Evolutionary conservation across 2,329 filamentous ascomycete genomes (phyloP), one percentile per base, ranked within the genome.

Genomic region (Orbilia blumenaviensis): DNA sequence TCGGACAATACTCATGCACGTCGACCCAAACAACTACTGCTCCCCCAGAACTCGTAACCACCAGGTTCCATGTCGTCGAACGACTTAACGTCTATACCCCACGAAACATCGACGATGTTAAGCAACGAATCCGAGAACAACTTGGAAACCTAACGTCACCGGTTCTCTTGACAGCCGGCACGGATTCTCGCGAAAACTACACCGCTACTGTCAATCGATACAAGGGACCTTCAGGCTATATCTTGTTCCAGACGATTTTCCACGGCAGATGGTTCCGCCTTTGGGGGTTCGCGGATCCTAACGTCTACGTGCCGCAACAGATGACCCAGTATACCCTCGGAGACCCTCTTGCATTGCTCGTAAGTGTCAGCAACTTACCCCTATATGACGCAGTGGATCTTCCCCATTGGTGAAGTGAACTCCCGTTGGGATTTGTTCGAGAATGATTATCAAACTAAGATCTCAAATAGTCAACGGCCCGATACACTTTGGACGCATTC

Each of bases 281-380:
- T 3, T 74, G 69, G 69, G 69, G 52, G 0, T 74, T 74, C 32
- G 61, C 52, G 0, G 50, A 74, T 32, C 32, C 44, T 10, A 48
- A n/a, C 3, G 29, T 34, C 3, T 74, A 66, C 38, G 62, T 74
- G 2, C 69, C 69, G 0, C 25, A 34, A 4, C 62, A 66, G 4
- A 74, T 74, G 61, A 34, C 46, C 7, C 69, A 66, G 23, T 74
- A 74, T 42, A 74, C 69, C 1, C 36, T 74, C 41, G 69, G 69
- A 2, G 54, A 74, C 29, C 69, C 69, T n/a, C 18, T 74, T 4
- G 32, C 46, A 25, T 46, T 74, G 29, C 25, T 66, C 27, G 68
- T 73, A 66, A 18, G 62, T 44, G n/a, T n/a, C n/a, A n/a, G n/a
- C 3, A 27, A 8, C 32, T 23, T 14, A 25, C 42, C n/a, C 46